Evolutionary conservation across 225 moss, liverwort and hornwort genomes (phyloP).

Genomic region (Pseudisothecium myosuroides): DNA sequence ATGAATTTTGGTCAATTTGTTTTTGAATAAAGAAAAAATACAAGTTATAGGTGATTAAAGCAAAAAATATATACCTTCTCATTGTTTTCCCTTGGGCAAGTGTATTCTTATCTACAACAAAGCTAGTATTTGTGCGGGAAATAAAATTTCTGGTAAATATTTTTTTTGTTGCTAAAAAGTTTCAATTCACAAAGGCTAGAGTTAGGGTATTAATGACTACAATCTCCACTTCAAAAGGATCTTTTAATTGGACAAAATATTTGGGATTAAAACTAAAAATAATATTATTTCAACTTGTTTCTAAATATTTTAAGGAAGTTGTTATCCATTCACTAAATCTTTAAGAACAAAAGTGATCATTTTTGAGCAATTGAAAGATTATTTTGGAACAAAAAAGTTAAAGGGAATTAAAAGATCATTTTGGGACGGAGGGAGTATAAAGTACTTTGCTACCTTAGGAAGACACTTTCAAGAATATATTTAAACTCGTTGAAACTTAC

Average conservation of each 20-base stretch:
- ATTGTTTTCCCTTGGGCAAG: not conserved
- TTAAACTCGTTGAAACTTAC: not conserved
- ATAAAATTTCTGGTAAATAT: rapidly evolving
- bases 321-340: not conserved
- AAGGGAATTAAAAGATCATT: rapidly evolving
- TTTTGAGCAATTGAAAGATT: not conserved
- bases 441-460: not conserved
- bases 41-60: not conserved
- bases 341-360: not conserved
- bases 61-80: no score
- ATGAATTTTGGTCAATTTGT: not conserved
- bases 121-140: rapidly evolving
- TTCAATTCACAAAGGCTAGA: not conserved
- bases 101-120: not conserved
- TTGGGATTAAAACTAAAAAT: not conserved
- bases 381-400: no score
- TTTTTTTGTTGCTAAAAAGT: not conserved
- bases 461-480: not conserved
- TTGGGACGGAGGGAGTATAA: rapidly evolving
- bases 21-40: not conserved
- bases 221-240: not conserved
- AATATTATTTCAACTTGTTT: rapidly evolving
- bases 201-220: not conserved
- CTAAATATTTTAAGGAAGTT: not conserved
- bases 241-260: rapidly evolving